Evolutionary conservation across 371 early-diverging fungal genomes (phyloP), one percentile per base, ranked within the genome.

Genomic region (Mortierella sp.): DNA sequence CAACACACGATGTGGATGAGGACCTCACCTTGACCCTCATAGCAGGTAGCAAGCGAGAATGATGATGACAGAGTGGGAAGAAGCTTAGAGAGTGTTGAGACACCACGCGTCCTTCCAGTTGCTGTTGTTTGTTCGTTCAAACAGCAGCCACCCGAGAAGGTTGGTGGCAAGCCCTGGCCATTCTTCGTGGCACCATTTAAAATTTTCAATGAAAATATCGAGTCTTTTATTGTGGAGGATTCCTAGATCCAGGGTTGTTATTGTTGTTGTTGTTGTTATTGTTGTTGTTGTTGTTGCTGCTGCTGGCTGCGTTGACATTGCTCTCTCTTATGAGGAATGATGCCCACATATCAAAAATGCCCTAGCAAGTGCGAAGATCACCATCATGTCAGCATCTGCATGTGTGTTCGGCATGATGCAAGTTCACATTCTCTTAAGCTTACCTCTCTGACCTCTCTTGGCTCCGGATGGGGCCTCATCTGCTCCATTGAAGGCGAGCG

Each of bases 401-500:
- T 10, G 7, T 34, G 10, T 34, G 34, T 10, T 34, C 34, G 4
- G 34, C 4, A 34, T 34, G 34, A 10, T 34, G 34, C n/a, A n/a
- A n/a, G n/a, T 34, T 34, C 34, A 4, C 34, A 34, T 34, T 34
- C 34, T 34, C 34, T 34, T 34, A n/a, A n/a, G n/a, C n/a, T n/a
- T n/a, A n/a, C n/a, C 28, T n/a, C 14, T 19, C 58, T 42, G 58
- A 76, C 78, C 63, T 76, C 78, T 47, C 54, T 65, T 31, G 78
- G 78, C 28, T 76, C 78, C 27, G 62, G 67, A n/a, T 69, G 78
- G 41, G 69, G 70, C 41, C 78, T 61, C 78, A 76, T 76, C 56
- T 76, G 78, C 56, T 76, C 78, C 78, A 76, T 70, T 7, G 78
- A 76, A 2, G 78, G 78, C 16, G 78, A 76, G 31, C 78, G 70